These are phyloP conservation scores for Coniferiporia sulphurascens DNA, from an alignment of 1,284 basidiomycete genomes.

Conservation along the genomic window DNA sequence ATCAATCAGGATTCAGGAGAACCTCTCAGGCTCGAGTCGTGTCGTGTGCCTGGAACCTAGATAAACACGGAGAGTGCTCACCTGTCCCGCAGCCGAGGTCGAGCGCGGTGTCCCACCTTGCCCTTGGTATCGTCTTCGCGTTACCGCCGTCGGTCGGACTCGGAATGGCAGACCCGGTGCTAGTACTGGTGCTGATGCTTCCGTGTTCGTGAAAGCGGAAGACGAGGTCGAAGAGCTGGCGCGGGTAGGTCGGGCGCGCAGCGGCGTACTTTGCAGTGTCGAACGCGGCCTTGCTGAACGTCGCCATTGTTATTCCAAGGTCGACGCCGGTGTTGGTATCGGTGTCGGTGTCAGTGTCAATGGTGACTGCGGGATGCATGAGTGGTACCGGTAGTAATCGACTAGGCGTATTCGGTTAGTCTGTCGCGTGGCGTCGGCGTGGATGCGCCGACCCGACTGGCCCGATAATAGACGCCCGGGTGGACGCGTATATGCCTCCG, in stretches of 20 bases:
- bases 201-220: slow-evolving; percentile 46
- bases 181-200: background rate
- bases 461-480: too few relatives aligned
- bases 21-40: too few relatives aligned
- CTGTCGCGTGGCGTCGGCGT: too few relatives aligned
- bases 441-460: too few relatives aligned
- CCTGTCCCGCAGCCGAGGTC: slow-evolving; percentile 86
- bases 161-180: too few relatives aligned
- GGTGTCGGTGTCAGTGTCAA: background rate
- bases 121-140: too few relatives aligned
- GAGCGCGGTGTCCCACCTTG: slow-evolving; percentile 50
- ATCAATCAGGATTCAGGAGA: too few relatives aligned
- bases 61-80: slow-evolving; percentile 26
- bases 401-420: too few relatives aligned
- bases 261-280: slow-evolving; percentile 61
- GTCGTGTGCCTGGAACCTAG: background rate
- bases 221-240: slow-evolving; percentile 55
- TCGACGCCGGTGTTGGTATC: too few relatives aligned
- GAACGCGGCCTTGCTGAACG: slow-evolving; percentile 61
- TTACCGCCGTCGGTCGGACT: too few relatives aligned
- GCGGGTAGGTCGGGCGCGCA: slow-evolving; percentile 64
- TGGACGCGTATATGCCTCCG: too few relatives aligned
- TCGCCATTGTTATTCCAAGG: slow-evolving; percentile 48
- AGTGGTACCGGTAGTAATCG: too few relatives aligned
- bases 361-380: background rate